Evolutionary conservation across 176 grass and related monocot species (phyloP).

Genomic region (Phyllostachys edulis): DNA sequence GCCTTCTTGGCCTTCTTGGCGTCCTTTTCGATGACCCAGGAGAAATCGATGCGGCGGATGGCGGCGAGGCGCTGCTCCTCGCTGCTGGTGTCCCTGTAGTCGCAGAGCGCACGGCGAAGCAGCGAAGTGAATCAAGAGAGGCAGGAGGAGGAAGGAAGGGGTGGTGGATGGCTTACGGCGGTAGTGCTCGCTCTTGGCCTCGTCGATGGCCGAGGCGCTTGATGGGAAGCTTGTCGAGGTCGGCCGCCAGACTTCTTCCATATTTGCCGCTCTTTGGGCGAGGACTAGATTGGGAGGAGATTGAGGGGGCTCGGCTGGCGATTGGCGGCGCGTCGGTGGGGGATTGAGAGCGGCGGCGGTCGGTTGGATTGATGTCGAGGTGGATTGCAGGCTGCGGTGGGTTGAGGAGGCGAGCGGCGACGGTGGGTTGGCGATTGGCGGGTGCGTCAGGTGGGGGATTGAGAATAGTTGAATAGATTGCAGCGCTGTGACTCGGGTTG

Average conservation of each 20-base stretch:
- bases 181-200: slow-evolving; percentile 88
- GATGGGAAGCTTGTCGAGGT: slow-evolving; percentile 92
- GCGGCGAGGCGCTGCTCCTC: slow-evolving; percentile 78
- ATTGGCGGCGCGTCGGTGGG: too few relatives aligned
- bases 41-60: slow-evolving; percentile 83
- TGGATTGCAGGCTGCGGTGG: too few relatives aligned
- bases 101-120: not conserved
- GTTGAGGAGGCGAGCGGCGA: too few relatives aligned
- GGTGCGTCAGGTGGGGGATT: too few relatives aligned
- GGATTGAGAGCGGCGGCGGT: too few relatives aligned
- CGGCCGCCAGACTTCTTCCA: slow-evolving; percentile 50
- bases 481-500: too few relatives aligned
- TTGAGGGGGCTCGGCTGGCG: too few relatives aligned
- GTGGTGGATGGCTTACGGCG: slow-evolving; percentile 42
- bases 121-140: not conserved
- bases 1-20: slow-evolving; percentile 69
- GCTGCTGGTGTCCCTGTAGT: slow-evolving; percentile 56
- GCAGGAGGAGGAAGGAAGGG: not conserved
- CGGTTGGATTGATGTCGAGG: too few relatives aligned
- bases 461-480: too few relatives aligned
- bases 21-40: slow-evolving; percentile 68
- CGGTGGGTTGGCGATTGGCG: too few relatives aligned
- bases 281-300: too few relatives aligned
- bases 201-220: slow-evolving; percentile 86
- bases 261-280: not conserved